These are phyloP conservation scores for Balamuthia mandrillaris DNA, from an alignment of 208 protist species.

Conservation along the genomic window DNA sequence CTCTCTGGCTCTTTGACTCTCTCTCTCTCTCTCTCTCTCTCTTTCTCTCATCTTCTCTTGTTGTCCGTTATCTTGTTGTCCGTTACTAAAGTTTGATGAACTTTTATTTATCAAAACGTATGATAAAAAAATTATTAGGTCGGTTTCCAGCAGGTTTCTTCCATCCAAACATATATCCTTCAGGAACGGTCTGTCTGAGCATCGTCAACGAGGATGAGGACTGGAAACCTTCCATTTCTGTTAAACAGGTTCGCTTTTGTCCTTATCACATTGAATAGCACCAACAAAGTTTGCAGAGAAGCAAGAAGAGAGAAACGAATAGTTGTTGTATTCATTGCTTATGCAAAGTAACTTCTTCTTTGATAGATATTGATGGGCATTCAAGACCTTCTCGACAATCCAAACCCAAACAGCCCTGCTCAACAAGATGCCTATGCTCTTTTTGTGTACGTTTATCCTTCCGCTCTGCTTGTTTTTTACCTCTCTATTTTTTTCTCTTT, in stretches of 20 bases:
- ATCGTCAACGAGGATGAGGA: constrained; percentile 98
- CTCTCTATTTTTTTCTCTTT: too few relatives aligned
- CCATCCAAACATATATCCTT: constrained; percentile 98
- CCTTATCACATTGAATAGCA: not conserved
- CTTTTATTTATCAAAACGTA: too few relatives aligned
- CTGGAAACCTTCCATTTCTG: constrained; percentile 95
- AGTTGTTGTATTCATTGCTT: not conserved
- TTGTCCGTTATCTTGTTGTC: too few relatives aligned
- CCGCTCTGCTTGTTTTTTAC: too few relatives aligned
- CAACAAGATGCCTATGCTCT: constrained; percentile 89
- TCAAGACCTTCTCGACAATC: constrained; percentile 94
- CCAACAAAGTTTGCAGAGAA: too few relatives aligned
- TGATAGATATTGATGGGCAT: constrained; percentile 96
- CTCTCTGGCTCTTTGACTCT: too few relatives aligned
- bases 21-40: too few relatives aligned
- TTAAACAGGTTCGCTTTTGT: constrained; percentile 84
- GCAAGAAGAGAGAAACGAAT: too few relatives aligned
- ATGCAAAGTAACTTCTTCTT: not conserved
- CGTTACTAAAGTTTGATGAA: too few relatives aligned
- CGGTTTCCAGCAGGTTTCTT: constrained; percentile 93
- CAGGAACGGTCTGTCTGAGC: constrained; percentile 97
- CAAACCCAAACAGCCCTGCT: constrained; percentile 96
- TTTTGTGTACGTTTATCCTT: not conserved
- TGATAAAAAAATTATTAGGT: too few relatives aligned
- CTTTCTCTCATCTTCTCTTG: too few relatives aligned